These are phyloP conservation scores for Ziziphus jujuba DNA, from an alignment of 306 rosid species.

Conservation along the genomic window DNA sequence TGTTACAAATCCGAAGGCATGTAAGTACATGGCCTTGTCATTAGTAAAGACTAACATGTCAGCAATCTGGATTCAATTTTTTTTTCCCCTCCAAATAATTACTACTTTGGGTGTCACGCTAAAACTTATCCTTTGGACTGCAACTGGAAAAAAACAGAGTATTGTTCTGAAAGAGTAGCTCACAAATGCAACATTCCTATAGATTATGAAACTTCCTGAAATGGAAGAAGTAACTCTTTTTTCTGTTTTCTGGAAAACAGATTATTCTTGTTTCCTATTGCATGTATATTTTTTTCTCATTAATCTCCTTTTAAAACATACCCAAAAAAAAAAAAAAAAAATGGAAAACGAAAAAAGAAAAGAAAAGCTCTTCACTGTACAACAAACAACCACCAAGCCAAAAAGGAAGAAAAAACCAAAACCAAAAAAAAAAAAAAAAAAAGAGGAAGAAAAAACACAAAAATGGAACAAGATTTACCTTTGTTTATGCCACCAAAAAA, in stretches of 20 bases:
- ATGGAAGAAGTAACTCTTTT: slow-evolving; percentile 24
- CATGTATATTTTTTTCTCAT: slow-evolving; percentile 13
- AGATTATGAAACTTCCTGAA: slow-evolving; percentile 18
- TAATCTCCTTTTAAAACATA: slow-evolving; percentile 23
- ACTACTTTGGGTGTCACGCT: not conserved
- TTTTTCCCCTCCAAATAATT: too few relatives aligned
- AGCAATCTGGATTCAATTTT: not conserved
- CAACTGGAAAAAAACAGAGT: not conserved
- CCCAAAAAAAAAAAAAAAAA: too few relatives aligned
- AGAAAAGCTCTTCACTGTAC: slow-evolving; percentile 51
- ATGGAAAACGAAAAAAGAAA: too few relatives aligned
- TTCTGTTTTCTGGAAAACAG: slow-evolving; percentile 20
- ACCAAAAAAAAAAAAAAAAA: slow-evolving; percentile 21
- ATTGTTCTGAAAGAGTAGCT: not conserved
- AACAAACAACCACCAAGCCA: slow-evolving; percentile 37
- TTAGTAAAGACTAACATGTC: too few relatives aligned
- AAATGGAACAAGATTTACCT: slow-evolving; percentile 31
- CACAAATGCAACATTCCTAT: slow-evolving; percentile 11
- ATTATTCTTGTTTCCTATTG: slow-evolving; percentile 28
- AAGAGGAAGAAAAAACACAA: slow-evolving; percentile 1
- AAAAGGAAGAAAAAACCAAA: slow-evolving; percentile 19
- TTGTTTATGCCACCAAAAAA: slow-evolving; percentile 9
- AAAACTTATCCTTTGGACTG: too few relatives aligned
- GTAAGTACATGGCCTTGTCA: too few relatives aligned
- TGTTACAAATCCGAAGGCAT: too few relatives aligned